phyloP scores from a whole-genome alignment of 106 monocot genomes.

The Dendrobium huoshanense region DNA sequence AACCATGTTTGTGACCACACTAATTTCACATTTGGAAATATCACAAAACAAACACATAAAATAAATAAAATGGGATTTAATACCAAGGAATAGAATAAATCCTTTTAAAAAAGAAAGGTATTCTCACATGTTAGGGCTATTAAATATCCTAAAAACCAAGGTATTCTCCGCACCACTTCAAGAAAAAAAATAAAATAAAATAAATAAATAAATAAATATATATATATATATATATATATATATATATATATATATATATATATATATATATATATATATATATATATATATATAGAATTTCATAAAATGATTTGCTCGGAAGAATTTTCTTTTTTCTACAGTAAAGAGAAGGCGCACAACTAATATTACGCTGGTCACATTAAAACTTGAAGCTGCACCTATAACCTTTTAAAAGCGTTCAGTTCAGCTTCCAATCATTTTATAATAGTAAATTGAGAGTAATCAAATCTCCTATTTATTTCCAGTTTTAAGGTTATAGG shows the following conservation, averaged over 20 bases:
- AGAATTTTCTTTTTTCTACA: not conserved
- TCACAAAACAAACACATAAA: not conserved
- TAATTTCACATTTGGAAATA: not conserved
- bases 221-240: not conserved
- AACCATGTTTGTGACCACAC: not conserved
- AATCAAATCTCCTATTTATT: too few species aligned
- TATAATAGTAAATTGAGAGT: too few species aligned
- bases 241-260: not conserved
- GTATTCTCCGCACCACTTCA: not conserved
- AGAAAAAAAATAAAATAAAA: not conserved
- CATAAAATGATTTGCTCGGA: not conserved
- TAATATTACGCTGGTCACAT: not conserved
- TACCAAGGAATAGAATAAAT: not conserved
- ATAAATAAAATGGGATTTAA: not conserved
- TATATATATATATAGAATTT: not conserved
- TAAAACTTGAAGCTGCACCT: too few species aligned
- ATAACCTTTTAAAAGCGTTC: not conserved
- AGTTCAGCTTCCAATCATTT: not conserved
- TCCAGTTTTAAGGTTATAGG: too few species aligned
- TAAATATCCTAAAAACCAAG: not conserved
- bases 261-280: not conserved
- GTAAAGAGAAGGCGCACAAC: not conserved
- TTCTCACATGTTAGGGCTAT: not conserved
- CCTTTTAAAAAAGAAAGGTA: not conserved
- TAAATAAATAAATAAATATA: not conserved